Base-by-base conservation (phyloP, 495 filamentous ascomycete species). In the Platismatia glauca region DNA sequence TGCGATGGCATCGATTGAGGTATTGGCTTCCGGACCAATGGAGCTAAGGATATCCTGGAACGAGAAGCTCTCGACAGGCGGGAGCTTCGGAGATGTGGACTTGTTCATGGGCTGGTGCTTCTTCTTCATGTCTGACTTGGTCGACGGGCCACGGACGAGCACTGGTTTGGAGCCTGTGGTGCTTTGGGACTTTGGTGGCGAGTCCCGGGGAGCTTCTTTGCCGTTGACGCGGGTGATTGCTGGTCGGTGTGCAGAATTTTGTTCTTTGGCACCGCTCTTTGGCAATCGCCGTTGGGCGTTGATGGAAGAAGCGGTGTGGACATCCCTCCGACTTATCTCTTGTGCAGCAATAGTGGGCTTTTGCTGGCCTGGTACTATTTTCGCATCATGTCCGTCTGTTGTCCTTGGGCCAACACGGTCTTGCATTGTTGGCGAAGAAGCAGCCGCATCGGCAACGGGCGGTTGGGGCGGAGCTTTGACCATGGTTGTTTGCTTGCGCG, bases 21-120 rank as follows among this genome's bases (percentile, higher is more conserved):
- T 68, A 27, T 77, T 72, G 57, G 85, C 81, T 66, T 86, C 81
- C 4, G 82, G 77, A 59, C 82, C 79, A 59, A 86, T 82, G 43
- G 83, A 81, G 22, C 76, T 74, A 22, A 87, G 76, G 58, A 87
- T 84, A 55, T 76, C 74, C 35, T 80, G 81, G 68, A 87, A 86
- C 27, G 81, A 80, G 70, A 85, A 86, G 50, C 48, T 60, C 38
- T 64, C 57, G 16, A 41, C 29, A 22, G 57, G 48, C 16, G 62
- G 62, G 35, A 63, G 24, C 24, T 56, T 35, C 1, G 62, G 58
- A 7, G 62, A 64, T 37, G 35, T 60, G 22, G 58, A 22, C 52
- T n/a, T 56, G 37, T 44, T 29, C 22, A 33, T 41, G 59, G 60
- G 52, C 38, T 62, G 53, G 38, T 56, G 52, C 33, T 62, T 57